phyloP scores from a whole-genome alignment of 768 basidiomycete species.

The Tricholoma bakamatsutake region DNA sequence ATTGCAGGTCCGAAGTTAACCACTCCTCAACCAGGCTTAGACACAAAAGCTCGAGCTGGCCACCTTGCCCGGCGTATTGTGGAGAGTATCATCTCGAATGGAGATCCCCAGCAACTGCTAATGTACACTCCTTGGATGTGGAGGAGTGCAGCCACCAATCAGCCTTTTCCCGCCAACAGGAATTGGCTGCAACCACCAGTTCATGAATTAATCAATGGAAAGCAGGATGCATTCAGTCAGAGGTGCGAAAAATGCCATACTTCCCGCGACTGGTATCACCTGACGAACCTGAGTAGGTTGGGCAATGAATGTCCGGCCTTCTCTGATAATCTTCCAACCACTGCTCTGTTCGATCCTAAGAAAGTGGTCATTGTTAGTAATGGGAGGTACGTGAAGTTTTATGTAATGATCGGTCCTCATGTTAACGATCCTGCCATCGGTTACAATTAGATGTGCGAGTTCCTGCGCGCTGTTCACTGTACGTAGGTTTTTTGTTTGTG shows the following conservation, averaged over 20 bases:
- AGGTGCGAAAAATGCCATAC: slow-evolving; percentile 25
- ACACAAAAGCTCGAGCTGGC: slow-evolving; percentile 42
- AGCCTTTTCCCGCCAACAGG: slow-evolving; percentile 31
- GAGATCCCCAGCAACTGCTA: slow-evolving; percentile 38
- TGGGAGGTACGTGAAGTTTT: slow-evolving; percentile 31
- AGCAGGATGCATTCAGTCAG: slow-evolving; percentile 45
- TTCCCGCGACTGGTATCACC: neutral
- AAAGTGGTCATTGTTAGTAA: slow-evolving; percentile 53
- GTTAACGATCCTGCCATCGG: slow-evolving; percentile 1
- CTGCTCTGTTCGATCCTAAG: slow-evolving; percentile 41
- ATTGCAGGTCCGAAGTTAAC: slow-evolving; percentile 47
- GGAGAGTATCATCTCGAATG: slow-evolving; percentile 32
- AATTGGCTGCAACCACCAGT: slow-evolving; percentile 45
- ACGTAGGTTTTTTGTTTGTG: slow-evolving; percentile 9
- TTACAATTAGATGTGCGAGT: slow-evolving; percentile 35
- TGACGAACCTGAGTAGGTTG: slow-evolving; percentile 22
- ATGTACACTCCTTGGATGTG: slow-evolving; percentile 47
- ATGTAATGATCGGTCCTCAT: neutral
- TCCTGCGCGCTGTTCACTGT: slow-evolving; percentile 44
- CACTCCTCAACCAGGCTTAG: slow-evolving; percentile 51
- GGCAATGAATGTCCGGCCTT: slow-evolving; percentile 42
- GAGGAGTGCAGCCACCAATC: slow-evolving; percentile 41
- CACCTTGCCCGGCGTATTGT: slow-evolving; percentile 47
- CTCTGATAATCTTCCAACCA: slow-evolving; percentile 28
- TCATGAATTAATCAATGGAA: slow-evolving; percentile 39